A percentile compares a stretch with the other conserved stretches of the same genome.
These are phyloP conservation scores for Nannochloropsis gaditana DNA, from an alignment of 108 stramenopile species.

Conservation along the genomic window DNA sequence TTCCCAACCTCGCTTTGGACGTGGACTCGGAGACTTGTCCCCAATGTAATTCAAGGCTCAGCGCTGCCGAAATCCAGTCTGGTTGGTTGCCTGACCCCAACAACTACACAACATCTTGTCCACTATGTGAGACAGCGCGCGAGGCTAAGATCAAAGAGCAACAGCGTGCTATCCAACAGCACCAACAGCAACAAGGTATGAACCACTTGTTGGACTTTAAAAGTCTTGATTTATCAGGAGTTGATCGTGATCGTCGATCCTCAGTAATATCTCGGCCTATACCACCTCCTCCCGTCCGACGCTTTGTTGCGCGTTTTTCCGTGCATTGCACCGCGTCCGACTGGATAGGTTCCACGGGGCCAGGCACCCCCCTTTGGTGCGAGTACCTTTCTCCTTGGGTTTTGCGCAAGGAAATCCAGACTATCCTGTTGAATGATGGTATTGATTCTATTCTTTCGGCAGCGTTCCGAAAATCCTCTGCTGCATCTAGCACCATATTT, in stretches of 20 bases:
- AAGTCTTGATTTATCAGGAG: neutral
- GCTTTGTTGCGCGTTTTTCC: conserved; percentile 43
- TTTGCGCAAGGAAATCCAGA: conserved; percentile 55
- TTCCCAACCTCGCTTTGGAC: conserved; percentile 38
- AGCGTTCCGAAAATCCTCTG: conserved; percentile 29
- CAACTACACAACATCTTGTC: conserved; percentile 45
- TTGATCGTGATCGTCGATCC: neutral
- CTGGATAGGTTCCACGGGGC: conserved; percentile 49
- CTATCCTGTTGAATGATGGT: conserved; percentile 45
- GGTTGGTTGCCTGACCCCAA: conserved; percentile 46
- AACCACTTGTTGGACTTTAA: neutral
- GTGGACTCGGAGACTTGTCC: conserved; percentile 44
- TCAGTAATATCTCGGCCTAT: neutral
- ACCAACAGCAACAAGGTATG: neutral
- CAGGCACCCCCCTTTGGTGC: conserved; percentile 52
- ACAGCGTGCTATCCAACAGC: neutral
- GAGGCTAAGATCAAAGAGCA: neutral
- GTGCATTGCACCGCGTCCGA: conserved; percentile 33
- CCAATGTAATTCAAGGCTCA: conserved; percentile 24
- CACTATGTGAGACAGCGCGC: neutral
- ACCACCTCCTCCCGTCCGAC: conserved; percentile 21
- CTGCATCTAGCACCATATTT: conserved; percentile 44
- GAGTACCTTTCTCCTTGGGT: conserved; percentile 57
- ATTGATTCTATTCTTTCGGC: conserved; percentile 41
- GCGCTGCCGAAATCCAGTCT: conserved; percentile 22